These are phyloP conservation scores for Boletus pseudo-olivaceus DNA, from an alignment of 768 basidiomycete genomes.

Conservation along the genomic window DNA sequence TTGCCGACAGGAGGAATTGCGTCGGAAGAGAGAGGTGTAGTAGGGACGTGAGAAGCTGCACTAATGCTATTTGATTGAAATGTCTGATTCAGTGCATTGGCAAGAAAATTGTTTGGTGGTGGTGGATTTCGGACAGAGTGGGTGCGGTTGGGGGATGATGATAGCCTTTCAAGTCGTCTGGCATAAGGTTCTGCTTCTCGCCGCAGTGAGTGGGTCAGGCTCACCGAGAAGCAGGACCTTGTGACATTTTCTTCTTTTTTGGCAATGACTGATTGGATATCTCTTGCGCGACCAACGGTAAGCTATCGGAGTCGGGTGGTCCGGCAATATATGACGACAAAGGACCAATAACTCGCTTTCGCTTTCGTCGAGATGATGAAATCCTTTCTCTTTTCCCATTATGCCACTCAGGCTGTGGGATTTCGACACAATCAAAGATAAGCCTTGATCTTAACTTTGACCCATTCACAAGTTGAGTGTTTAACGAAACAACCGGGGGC, in stretches of 20 bases:
- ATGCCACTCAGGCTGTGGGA: constrained; percentile 14
- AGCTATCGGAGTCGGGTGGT: background rate
- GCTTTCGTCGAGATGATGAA: constrained; percentile 5
- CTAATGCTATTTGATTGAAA: constrained; percentile 22
- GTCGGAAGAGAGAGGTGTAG: constrained; percentile 4
- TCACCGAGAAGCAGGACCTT: constrained; percentile 31
- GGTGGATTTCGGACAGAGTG: background rate
- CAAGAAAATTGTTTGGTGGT: constrained; percentile 11
- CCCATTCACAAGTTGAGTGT: background rate
- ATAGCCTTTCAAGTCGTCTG: constrained; percentile 23
- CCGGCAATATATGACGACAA: background rate
- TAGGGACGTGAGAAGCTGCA: constrained; percentile 5
- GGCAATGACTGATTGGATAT: background rate
- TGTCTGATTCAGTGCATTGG: constrained; percentile 28
- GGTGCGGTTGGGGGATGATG: constrained; percentile 1
- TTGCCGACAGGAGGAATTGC: constrained; percentile 1
- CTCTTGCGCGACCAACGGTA: background rate
- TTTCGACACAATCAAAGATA: constrained; percentile 24
- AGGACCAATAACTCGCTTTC: constrained; percentile 9
- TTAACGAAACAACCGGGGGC: background rate
- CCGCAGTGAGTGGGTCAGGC: constrained; percentile 27
- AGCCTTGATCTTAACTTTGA: constrained; percentile 11
- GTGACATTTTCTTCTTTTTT: constrained; percentile 17
- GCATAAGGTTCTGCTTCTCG: constrained; percentile 28
- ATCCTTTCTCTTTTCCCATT: background rate